Percentiles rank a stretch among this genome's conserved stretches.
These are phyloP conservation scores for Papiliotrema nemorosa DNA, from an alignment of 1,284 basidiomycete genomes.

Conservation along the genomic window DNA sequence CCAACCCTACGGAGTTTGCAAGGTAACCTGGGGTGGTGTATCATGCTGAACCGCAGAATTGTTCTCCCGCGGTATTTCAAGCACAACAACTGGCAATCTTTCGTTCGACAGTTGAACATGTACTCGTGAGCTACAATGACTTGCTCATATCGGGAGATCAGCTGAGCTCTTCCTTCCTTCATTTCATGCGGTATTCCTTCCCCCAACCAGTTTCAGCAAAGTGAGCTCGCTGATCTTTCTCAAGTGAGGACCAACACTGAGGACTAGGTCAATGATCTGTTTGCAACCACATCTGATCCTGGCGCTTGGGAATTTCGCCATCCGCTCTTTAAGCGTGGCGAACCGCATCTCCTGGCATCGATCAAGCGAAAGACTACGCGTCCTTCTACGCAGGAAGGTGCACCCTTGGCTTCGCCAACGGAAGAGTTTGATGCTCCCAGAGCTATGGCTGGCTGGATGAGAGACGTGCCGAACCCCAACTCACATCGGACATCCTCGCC, in stretches of 20 bases:
- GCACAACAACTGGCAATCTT: constrained; percentile 52
- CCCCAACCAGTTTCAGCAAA: constrained; percentile 42
- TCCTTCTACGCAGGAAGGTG: constrained; percentile 13
- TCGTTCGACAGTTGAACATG: constrained; percentile 52
- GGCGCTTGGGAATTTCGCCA: constrained; percentile 53
- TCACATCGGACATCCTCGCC: not conserved
- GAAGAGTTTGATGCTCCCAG: constrained; percentile 17
- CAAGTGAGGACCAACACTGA: too few species aligned
- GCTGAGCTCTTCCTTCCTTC: too few species aligned
- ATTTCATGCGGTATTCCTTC: not conserved
- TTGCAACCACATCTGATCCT: constrained; percentile 38
- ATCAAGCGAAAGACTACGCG: constrained; percentile 49
- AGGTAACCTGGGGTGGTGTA: constrained; percentile 27
- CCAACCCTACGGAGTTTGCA: constrained; percentile 50
- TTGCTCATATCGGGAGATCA: too few species aligned
- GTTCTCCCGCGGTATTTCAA: constrained; percentile 51
- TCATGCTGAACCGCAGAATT: constrained; percentile 19
- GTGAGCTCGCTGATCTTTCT: too few species aligned
- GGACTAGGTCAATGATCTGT: constrained; percentile 46
- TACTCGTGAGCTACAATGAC: constrained; percentile 46
- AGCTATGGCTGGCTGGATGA: constrained; percentile 35
- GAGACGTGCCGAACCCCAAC: constrained; percentile 5
- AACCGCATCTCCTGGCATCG: constrained; percentile 44
- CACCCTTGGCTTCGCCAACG: constrained; percentile 18
- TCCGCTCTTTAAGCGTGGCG: constrained; percentile 46